Base-by-base conservation (phyloP, 768 basidiomycete species). In the Tricholoma saponaceum region DNA sequence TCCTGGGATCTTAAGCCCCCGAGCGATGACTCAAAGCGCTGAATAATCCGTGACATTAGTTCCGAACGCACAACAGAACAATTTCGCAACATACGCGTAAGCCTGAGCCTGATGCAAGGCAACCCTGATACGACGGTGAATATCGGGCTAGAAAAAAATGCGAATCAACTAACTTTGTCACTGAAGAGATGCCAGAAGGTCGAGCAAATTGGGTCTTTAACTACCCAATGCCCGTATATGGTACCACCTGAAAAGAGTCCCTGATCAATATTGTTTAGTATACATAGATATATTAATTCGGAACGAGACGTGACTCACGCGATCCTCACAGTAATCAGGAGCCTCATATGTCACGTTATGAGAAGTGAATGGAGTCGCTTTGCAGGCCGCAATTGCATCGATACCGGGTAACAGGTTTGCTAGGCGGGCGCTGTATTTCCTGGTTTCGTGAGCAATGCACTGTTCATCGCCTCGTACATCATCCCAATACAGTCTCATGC, bases 331-430 rank as follows among this genome's bases (percentile, higher is more conserved):
- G n/a, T 23, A 43, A 49, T 49, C n/a, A 4, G 65, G 65, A 1
- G 39, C 35, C 18, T 59, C 35, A 22, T 60, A 66, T 5, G 58
- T 56, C 16, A 60, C 49, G 8, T 51, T 59, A 30, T 62, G 62
- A 18, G 64, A 54, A 37, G 59, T 62, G 0, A 64, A 50, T 0
- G 60, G 51, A 5, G 60, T 66, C 0, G 51, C 46, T 54, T 46
- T 64, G 59, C 65, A 66, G 14, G 65, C 65, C 2, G 59, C 61
- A 44, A 66, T 47, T n/a, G 33, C 46, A 41, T 64, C 53, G 6
- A 66, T 52, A 20, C 59, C 58, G n/a, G 55, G 28, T 3, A 39
- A 39, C 2, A 66, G 53, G 22, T 66, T 66, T 3, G 52, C 55
- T 4, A 65, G 59, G 1, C 51, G 46, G 16, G 62, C 64, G 5